Evolutionary conservation across 352 stramenopile genomes (phyloP).

Genomic region (Phytophthora gonapodyides): DNA sequence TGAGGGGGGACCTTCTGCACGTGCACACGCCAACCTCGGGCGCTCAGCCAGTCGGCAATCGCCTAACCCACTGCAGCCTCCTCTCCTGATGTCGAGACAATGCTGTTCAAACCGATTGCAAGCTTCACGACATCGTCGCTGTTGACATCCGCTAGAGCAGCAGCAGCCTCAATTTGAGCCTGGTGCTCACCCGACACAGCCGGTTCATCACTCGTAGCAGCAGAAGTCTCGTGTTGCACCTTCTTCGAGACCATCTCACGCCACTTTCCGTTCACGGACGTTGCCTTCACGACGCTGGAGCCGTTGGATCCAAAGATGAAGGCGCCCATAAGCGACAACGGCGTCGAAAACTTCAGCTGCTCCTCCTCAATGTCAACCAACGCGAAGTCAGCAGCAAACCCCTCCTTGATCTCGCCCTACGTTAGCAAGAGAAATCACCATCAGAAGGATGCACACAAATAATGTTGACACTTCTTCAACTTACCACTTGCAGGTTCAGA

Average conservation of each 20-base stretch:
- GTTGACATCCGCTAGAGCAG: constrained; percentile 53
- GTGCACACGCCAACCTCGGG: constrained; percentile 73
- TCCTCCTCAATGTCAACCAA: constrained; percentile 72
- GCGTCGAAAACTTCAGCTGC: constrained; percentile 67
- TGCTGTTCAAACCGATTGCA: constrained; percentile 71
- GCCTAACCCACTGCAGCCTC: constrained; percentile 72
- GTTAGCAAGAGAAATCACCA: constrained; percentile 3
- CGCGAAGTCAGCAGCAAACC: constrained; percentile 70
- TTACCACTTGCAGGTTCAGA: constrained; percentile 71
- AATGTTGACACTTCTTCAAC: constrained; percentile 10
- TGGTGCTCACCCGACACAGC: constrained; percentile 50
- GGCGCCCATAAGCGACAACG: constrained; percentile 60
- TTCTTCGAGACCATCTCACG: constrained; percentile 41
- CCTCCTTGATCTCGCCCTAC: constrained; percentile 70
- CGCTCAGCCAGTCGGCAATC: constrained; percentile 66
- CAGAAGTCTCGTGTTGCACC: constrained; percentile 1
- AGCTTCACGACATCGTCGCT: constrained; percentile 72
- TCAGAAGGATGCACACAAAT: constrained; percentile 2
- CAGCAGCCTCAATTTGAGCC: constrained; percentile 48
- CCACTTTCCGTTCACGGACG: constrained; percentile 74
- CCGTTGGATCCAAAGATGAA: constrained; percentile 79
- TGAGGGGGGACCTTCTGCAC: constrained; percentile 75
- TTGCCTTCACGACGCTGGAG: constrained; percentile 75
- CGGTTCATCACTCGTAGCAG: constrained; percentile 4
- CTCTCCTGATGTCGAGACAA: constrained; percentile 71